Evolutionary conservation across 352 stramenopile species (phyloP).

Genomic region (Phytophthora idaei): DNA sequence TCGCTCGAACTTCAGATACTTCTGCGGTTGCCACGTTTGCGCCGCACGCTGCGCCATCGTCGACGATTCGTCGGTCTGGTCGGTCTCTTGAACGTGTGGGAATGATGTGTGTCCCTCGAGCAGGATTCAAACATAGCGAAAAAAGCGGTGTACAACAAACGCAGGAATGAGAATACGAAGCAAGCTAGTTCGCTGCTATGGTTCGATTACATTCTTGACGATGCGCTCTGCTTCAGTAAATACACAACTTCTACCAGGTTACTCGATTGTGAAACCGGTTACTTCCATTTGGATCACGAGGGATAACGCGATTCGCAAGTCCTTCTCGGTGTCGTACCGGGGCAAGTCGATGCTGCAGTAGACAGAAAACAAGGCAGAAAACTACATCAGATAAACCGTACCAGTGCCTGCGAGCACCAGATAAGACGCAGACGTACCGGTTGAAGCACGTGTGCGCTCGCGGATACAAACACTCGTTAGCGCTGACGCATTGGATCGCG

Average conservation of each 20-base stretch:
- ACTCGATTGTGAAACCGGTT: conserved; percentile 88
- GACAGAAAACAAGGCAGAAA: conserved; percentile 9
- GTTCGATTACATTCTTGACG: conserved; percentile 32
- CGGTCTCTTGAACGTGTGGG: conserved; percentile 2
- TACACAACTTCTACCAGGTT: conserved; percentile 38
- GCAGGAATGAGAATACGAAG: conserved; percentile 10
- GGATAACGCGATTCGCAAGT: conserved; percentile 77
- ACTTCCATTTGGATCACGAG: conserved; percentile 90
- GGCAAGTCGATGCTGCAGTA: conserved; percentile 72
- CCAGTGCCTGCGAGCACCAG: background rate
- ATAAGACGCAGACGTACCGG: conserved; percentile 46
- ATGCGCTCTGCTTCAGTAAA: conserved; percentile 33
- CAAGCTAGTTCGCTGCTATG: conserved; percentile 31
- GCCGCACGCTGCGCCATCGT: conserved; percentile 20
- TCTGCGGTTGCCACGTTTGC: conserved; percentile 55
- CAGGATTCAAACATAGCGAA: conserved; percentile 2
- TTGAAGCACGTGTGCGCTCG: conserved; percentile 90
- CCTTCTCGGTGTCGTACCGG: conserved; percentile 76
- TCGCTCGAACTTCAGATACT: conserved; percentile 67
- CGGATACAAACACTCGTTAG: conserved; percentile 83
- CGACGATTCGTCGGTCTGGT: background rate
- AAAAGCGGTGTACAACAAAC: background rate
- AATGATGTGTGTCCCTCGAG: background rate
- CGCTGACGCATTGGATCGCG: conserved; percentile 84
- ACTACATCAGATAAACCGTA: too few species aligned